phyloP scores from a whole-genome alignment of 1,284 basidiomycete species.

The Moesziomyces globuligerus region DNA sequence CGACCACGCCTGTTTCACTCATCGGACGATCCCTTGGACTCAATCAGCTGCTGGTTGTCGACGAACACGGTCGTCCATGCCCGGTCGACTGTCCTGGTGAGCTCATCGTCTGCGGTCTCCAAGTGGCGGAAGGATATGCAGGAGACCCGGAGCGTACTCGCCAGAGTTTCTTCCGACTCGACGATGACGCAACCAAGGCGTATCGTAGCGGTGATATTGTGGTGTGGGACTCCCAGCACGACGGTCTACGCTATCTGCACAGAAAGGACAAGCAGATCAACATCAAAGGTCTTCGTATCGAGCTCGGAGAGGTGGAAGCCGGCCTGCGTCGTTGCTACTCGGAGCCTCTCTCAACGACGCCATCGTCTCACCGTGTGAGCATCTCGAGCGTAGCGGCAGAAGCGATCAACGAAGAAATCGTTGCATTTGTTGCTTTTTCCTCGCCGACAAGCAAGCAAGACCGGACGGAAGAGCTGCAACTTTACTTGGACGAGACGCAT shows the following conservation, averaged over 20 bases:
- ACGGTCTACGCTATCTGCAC: constrained; percentile 3
- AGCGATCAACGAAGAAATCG: no score
- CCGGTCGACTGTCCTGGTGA: constrained; percentile 5
- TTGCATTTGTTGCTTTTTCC: no score
- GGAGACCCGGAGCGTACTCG: constrained; percentile 3
- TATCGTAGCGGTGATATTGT: constrained; percentile 9
- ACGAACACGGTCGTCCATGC: neutral
- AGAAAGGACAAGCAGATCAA: constrained; percentile 4
- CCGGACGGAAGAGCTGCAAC: neutral
- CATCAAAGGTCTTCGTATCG: constrained; percentile 10
- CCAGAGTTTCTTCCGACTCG: neutral
- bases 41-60: constrained; percentile 1
- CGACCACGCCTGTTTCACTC: constrained; percentile 1
- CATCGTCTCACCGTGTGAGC: no score
- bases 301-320: constrained; percentile 8
- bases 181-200: neutral
- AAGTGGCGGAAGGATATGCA: constrained; percentile 5
- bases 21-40: neutral
- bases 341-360: no score
- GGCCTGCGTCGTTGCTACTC: constrained; percentile 4
- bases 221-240: constrained; percentile 2
- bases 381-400: no score
- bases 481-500: constrained; percentile 3
- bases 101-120: constrained; percentile 1
- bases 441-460: neutral